Evolutionary conservation across 1,139 yeast genomes (phyloP).

Genomic region (Pichia sp.): DNA sequence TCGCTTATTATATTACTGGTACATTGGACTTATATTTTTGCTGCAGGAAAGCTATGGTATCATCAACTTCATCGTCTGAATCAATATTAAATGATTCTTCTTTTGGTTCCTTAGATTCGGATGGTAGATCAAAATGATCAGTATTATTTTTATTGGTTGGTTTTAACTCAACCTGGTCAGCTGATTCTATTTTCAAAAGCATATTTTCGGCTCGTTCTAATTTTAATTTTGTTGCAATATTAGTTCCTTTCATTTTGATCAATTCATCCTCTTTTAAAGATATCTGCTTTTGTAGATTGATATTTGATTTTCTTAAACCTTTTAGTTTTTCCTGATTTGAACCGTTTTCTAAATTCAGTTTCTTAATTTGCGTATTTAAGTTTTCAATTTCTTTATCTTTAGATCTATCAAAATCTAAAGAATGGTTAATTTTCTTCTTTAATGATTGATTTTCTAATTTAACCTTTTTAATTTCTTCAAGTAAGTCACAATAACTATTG

Average conservation of each 20-base stretch:
- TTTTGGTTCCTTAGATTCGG: too few relatives aligned
- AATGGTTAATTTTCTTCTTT: background rate
- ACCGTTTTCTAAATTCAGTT: slow-evolving; percentile 4
- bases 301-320: slow-evolving; percentile 3
- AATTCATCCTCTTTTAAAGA: slow-evolving; percentile 14
- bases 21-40: slow-evolving; percentile 7
- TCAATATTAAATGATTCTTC: background rate
- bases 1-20: background rate
- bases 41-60: slow-evolving; percentile 11
- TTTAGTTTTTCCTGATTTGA: slow-evolving; percentile 2
- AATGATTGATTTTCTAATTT: background rate
- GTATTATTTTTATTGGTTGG: background rate
- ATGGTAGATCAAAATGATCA: too few relatives aligned
- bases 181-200: background rate
- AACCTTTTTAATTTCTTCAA: slow-evolving; percentile 13
- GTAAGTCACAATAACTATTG: slow-evolving; percentile 16
- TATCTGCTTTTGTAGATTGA: slow-evolving; percentile 1
- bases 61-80: slow-evolving; percentile 2
- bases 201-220: slow-evolving; percentile 15
- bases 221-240: slow-evolving; percentile 18
- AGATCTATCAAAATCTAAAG: background rate
- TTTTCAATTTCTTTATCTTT: background rate
- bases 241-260: slow-evolving; percentile 14
- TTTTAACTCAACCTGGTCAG: background rate
- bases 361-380: background rate